Evolutionary conservation across 257 asterid species (phyloP).

Genomic region (Petrea volubilis): DNA sequence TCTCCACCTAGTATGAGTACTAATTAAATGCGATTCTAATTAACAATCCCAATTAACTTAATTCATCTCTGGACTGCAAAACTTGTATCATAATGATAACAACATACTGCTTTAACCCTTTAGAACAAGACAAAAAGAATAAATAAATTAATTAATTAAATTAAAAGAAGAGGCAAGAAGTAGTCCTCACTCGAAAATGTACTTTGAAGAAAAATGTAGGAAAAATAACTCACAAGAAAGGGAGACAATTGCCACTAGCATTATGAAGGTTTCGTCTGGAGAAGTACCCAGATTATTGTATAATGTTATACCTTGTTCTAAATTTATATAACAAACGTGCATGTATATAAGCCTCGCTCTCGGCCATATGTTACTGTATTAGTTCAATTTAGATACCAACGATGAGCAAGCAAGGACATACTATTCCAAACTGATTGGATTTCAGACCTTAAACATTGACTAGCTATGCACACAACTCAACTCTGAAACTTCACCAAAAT

Average conservation of each 20-base stretch:
- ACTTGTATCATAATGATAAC: neutral
- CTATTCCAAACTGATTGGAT: neutral
- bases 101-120: neutral
- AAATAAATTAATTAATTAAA: neutral
- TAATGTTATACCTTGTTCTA: neutral
- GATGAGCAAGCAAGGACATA: neutral
- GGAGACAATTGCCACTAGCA: neutral
- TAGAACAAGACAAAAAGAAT: neutral
- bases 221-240: neutral
- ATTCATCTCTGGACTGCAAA: neutral
- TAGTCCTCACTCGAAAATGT: neutral
- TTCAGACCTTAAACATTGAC: neutral
- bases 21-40: neutral
- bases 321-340: neutral
- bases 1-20: neutral
- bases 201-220: conserved; percentile 5
- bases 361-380: neutral
- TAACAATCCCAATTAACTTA: neutral
- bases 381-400: neutral
- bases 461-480: neutral
- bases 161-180: neutral
- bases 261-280: neutral
- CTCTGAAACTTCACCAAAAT: neutral
- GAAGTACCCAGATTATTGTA: neutral
- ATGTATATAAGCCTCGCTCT: neutral